Conservation (phyloP, 2,329 filamentous ascomycete species). For the Talaromyces sp. region DNA sequence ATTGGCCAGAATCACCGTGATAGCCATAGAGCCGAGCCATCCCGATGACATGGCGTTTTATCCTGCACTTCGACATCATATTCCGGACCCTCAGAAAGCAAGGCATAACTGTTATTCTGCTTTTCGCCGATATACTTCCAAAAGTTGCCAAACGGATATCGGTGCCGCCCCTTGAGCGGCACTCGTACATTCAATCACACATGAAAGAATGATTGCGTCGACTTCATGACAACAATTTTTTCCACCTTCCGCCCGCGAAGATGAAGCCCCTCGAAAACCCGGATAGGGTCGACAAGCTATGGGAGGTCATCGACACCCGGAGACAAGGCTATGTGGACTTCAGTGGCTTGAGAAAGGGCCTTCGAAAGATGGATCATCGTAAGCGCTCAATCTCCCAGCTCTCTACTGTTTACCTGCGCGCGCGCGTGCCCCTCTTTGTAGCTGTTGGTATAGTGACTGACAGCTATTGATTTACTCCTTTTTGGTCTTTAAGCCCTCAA, state of each 20-base stretch:
- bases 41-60: constrained; percentile 2
- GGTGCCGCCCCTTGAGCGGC: not conserved
- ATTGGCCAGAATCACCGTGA: constrained; percentile 5
- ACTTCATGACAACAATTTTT: constrained; percentile 14
- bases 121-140: not conserved
- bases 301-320: constrained; percentile 75
- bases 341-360: constrained; percentile 75
- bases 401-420: constrained; percentile 1
- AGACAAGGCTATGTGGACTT: constrained; percentile 77
- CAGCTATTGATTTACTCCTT: not conserved
- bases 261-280: constrained; percentile 70
- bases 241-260: constrained; percentile 19
- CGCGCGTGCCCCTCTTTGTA: constrained; percentile 1
- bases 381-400: constrained; percentile 35
- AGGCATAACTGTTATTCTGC: not conserved
- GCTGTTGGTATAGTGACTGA: not conserved
- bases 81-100: not conserved
- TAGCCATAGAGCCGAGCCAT: constrained; percentile 1
- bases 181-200: not conserved
- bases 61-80: constrained; percentile 2
- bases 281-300: constrained; percentile 77
- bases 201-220: constrained; percentile 15
- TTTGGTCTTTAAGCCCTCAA: constrained; percentile 61
- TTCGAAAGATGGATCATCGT: constrained; percentile 92
- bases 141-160: not conserved